These are phyloP conservation scores for Acephala macrosclerotiorum DNA, from an alignment of 2,329 filamentous ascomycete species.

Conservation along the genomic window DNA sequence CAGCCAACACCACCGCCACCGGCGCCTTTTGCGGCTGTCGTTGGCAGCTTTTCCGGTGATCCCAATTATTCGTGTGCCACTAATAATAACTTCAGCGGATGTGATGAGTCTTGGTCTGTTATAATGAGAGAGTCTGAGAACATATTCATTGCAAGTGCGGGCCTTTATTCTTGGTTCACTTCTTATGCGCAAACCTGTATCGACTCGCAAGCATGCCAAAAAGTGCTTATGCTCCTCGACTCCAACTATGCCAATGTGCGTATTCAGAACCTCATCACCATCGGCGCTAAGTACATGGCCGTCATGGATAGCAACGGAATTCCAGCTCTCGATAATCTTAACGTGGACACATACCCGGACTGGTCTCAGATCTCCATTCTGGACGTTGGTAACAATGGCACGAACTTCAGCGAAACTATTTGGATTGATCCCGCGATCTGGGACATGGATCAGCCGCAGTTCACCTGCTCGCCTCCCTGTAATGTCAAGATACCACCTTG, in stretches of 20 bases:
- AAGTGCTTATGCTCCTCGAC: constrained; percentile 13
- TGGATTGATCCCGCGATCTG: constrained; percentile 44
- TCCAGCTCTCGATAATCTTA: constrained; percentile 40
- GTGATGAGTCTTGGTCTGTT: constrained; percentile 38
- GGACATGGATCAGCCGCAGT: constrained; percentile 41
- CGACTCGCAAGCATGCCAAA: constrained; percentile 39
- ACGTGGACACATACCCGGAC: constrained; percentile 39
- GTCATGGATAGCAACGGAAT: constrained; percentile 40
- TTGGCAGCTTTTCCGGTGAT: constrained; percentile 25
- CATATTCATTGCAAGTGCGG: constrained; percentile 39
- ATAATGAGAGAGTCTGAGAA: constrained; percentile 33
- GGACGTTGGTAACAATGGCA: constrained; percentile 10
- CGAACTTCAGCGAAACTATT: constrained; percentile 29
- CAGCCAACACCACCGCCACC: constrained; percentile 54
- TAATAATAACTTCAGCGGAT: constrained; percentile 27
- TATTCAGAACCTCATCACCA: constrained; percentile 41
- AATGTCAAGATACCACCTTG: constrained; percentile 37
- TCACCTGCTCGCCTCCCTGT: constrained; percentile 44
- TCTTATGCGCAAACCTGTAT: constrained; percentile 41
- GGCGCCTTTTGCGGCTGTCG: constrained; percentile 13
- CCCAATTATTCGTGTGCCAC: constrained; percentile 27
- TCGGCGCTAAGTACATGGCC: constrained; percentile 43
- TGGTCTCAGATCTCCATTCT: constrained; percentile 44
- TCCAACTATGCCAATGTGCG: constrained; percentile 2
- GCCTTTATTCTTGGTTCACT: constrained; percentile 43